phyloP scores from a whole-genome alignment of 225 moss, liverwort and hornwort species.

The Marchantia polymorpha region DNA sequence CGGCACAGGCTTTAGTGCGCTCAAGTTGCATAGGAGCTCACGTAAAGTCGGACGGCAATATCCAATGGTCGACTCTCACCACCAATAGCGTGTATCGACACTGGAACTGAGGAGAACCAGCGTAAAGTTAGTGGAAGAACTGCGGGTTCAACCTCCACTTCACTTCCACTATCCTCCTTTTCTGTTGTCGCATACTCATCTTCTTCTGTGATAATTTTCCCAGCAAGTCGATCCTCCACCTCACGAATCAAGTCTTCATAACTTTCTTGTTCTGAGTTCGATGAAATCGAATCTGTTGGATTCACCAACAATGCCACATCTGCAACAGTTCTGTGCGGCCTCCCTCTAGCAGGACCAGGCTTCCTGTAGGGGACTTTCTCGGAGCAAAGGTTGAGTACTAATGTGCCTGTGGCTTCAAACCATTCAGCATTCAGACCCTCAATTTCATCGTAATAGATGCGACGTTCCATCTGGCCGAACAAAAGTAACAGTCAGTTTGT shows the following conservation, averaged over 20 bases:
- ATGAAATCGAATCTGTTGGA: conserved; percentile 58
- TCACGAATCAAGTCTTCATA: conserved; percentile 82
- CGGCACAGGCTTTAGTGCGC: background rate
- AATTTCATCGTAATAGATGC: conserved; percentile 95
- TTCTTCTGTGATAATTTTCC: conserved; percentile 56
- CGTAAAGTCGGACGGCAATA: conserved; percentile 84
- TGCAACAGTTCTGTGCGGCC: conserved; percentile 75
- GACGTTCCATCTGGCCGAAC: conserved; percentile 78
- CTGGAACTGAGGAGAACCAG: conserved; percentile 78
- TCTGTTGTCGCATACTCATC: conserved; percentile 49
- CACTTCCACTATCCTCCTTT: conserved; percentile 51
- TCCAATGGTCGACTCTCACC: conserved; percentile 82
- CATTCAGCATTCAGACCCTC: conserved; percentile 90
- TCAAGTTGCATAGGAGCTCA: conserved; percentile 85
- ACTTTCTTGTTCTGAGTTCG: conserved; percentile 62
- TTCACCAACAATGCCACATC: conserved; percentile 92
- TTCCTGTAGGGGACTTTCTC: conserved; percentile 57
- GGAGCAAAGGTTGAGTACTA: conserved; percentile 72
- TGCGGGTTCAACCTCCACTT: conserved; percentile 75
- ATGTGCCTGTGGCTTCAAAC: conserved; percentile 89
- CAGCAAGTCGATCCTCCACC: conserved; percentile 84
- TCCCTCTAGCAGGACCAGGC: conserved; percentile 51
- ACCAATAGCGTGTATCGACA: conserved; percentile 81
- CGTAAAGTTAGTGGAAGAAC: conserved; percentile 85
- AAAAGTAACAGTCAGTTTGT: background rate